These are phyloP conservation scores for Aspergillus leporis DNA, from an alignment of 495 filamentous ascomycete species.

Conservation along the genomic window DNA sequence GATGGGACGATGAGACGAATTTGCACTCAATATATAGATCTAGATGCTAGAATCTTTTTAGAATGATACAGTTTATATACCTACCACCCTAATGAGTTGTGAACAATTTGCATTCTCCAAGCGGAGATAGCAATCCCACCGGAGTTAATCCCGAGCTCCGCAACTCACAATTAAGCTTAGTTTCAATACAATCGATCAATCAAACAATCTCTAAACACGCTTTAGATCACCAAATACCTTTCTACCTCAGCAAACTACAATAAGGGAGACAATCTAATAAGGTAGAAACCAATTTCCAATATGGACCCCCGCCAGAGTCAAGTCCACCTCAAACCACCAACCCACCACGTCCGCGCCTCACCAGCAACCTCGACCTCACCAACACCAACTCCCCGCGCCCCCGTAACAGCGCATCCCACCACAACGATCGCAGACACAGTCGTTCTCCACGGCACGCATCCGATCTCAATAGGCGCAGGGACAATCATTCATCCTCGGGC, in stretches of 20 bases:
- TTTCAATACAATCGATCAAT: neutral
- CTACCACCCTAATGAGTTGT: too few relatives aligned
- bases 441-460: constrained; percentile 67
- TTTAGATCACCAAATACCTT: neutral
- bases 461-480: constrained; percentile 68
- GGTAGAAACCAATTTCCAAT: neutral
- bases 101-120: neutral
- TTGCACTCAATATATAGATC: neutral
- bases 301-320: constrained; percentile 13
- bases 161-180: constrained; percentile 2
- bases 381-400: constrained; percentile 46
- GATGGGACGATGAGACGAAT: constrained; percentile 1
- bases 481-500: constrained; percentile 82
- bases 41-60: too few relatives aligned
- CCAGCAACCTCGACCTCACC: constrained; percentile 27
- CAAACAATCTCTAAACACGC: neutral
- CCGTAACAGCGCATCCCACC: constrained; percentile 66
- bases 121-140: neutral
- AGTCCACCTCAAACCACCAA: constrained; percentile 26
- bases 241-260: neutral
- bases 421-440: constrained; percentile 77
- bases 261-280: neutral
- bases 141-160: constrained; percentile 5
- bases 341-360: constrained; percentile 18
- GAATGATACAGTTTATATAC: too few relatives aligned